Base-by-base conservation (phyloP, 2,329 filamentous ascomycete genomes). In the Penicillium thymicola region DNA sequence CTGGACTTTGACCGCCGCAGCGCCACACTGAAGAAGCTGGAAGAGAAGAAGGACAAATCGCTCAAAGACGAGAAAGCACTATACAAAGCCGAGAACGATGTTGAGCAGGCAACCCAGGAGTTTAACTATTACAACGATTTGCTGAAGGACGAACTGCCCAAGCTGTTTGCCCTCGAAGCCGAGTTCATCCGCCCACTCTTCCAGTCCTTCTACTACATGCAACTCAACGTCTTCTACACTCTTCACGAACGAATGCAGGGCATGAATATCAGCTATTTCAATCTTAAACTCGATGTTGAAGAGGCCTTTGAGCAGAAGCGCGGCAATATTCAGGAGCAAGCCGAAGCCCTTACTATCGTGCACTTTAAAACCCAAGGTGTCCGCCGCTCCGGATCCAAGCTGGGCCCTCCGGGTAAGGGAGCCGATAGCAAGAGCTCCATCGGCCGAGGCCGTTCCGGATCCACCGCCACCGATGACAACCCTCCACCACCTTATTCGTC, bases 171-270 rank as follows among this genome's bases (percentile, higher is more conserved):
- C 8, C 85, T 99, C 18, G 94, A 99, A 75, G 85, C 88, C 62
- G 89, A 97, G 74, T 97, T 99, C 74, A 99, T 99, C 74, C 88
- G 90, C 65, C 94, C 94, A 3, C 85, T 99, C 8, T 99, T 99
- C 82, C 94, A 97, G 74, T 96, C 90, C 10, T 99, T 99, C 79
- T 99, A 99, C 78, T 99, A 97, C 81, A 99, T 99, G 94, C 94
- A 99, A 76, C 85, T 99, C 63, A 99, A 99, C 75, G 90, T 99
- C 63, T 99, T 97, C 75, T 99, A 99, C 77, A 99, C 94, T 1
- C 82, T 99, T 52, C 94, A 99, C 74, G 93, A 97, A 76, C 91
- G 88, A 77, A 99, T 99, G 94, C 94, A 99, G 78, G 86, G 84
- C 64, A 92, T 95, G 73, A 92, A 97, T 70, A 99, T 99, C 71